Evolutionary conservation across 441 rosid species (phyloP), one percentile per base, ranked within the genome.

Genomic region (Syzygium syzygioides): DNA sequence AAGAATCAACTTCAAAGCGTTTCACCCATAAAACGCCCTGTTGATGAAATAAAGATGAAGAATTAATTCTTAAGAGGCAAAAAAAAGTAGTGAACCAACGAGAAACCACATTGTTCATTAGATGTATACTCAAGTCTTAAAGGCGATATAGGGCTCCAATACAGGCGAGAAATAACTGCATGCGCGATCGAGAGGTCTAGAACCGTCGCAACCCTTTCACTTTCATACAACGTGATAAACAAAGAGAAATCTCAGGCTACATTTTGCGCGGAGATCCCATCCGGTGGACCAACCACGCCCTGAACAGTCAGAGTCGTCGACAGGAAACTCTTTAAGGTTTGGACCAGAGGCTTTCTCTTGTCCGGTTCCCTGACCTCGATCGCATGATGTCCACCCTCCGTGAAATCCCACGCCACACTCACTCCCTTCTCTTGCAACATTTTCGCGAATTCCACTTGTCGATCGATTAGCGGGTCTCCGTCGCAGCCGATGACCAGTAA

Each of bases 61-160:
- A 5, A 17, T 55, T 17, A 18, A 55, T 18, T 55, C 56, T 55
- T 20, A 15, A 54, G 14, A 4, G 55, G 66, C 6, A 59, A 59
- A 6, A 59, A 26, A 26, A 26, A 9, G 48, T 18, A 18, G 1
- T 4, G 50, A 32, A 68, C 79, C 7, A 19, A 10, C 4, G 1
- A 19, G 1, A 68, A 68, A 9, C 0, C 11, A 15, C 11, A 2
- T 62, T 62, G 9, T 62, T n/a, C 17, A 15, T 14, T 3, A n/a
- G 5, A 62, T 15, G 2, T 14, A n/a, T 2, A 30, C 4, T 0
- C 0, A 4, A 62, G 71, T 2, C 71, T 32, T n/a, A 62, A n/a
- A 14, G 37, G 17, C 3, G 37, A 62, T 1, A 62, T 1, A 14
- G 71, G 37, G 34, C 19, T 28, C 4, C 34, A 2, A 14, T n/a